Percentiles rank a stretch among this genome's conserved stretches.
Evolutionary conservation across 495 filamentous ascomycete genomes (phyloP).

Genomic region (Apiosordaria backusii): DNA sequence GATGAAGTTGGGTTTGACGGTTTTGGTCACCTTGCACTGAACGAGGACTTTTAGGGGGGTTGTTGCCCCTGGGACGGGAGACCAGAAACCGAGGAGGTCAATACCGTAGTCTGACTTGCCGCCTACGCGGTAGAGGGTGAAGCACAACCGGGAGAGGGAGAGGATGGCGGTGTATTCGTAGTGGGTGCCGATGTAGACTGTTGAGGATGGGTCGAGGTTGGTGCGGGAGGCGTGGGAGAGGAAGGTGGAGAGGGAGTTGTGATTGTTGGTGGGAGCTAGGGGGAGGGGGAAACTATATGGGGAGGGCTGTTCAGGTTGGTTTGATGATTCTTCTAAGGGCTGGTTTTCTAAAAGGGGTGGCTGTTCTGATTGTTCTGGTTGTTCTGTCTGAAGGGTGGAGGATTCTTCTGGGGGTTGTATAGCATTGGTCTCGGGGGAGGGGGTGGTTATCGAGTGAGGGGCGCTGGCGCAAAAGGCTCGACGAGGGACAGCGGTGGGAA

Average conservation of each 20-base stretch:
- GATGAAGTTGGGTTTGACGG: slow-evolving; percentile 60
- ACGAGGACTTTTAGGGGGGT: slow-evolving; percentile 62
- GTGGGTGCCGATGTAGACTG: slow-evolving; percentile 61
- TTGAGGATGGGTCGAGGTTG: slow-evolving; percentile 48
- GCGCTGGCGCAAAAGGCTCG: not conserved
- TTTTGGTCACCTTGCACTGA: slow-evolving; percentile 74
- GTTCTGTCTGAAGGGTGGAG: slow-evolving; percentile 1
- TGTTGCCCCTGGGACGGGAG: slow-evolving; percentile 39
- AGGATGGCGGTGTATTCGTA: slow-evolving; percentile 68
- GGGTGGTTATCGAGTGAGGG: not conserved
- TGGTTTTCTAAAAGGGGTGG: not conserved
- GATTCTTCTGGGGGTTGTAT: not conserved
- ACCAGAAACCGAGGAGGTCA: slow-evolving; percentile 82
- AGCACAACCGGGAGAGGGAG: slow-evolving; percentile 59
- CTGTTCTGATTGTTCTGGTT: slow-evolving; percentile 6
- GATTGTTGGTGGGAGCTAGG: slow-evolving; percentile 47
- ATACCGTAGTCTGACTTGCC: slow-evolving; percentile 74
- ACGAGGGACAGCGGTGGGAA: not conserved
- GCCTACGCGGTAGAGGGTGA: slow-evolving; percentile 69
- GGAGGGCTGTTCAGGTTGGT: not conserved
- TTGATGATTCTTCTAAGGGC: too few relatives aligned
- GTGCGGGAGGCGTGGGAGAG: slow-evolving; percentile 61
- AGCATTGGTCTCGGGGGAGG: not conserved
- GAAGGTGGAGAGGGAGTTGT: slow-evolving; percentile 68
- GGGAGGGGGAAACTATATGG: slow-evolving; percentile 37